Evolutionary conservation across 306 rosid genomes (phyloP), one percentile per base, ranked within the genome.

Genomic region (Cucurbita moschata): DNA sequence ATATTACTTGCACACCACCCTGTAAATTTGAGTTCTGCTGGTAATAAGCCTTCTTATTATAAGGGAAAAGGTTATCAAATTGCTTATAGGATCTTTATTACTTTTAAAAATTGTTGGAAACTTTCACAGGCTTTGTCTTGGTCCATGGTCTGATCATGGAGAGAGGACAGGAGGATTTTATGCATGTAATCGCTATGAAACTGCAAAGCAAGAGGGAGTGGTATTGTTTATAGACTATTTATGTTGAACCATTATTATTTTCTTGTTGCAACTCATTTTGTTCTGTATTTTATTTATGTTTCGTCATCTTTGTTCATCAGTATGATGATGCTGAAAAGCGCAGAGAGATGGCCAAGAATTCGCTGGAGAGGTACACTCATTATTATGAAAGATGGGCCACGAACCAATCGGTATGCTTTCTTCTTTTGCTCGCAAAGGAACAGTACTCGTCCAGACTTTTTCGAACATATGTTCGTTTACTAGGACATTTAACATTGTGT

Each of bases 331-430:
- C 97, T 67, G 97, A 92, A 83, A 86, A 83, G 77, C 87, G 97
- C 79, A 84, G 95, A 80, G 96, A 92, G 81, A 92, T 92, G 97
- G 97, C 97, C 18, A 92, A 92, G 84, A 92, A 92, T 78, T 92
- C 96, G 5, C 85, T 92, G 77, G 97, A 92, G 89, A 86, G 95
- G 81, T 92, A 92, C 80, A 92, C 97, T 72, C 97, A 92, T 82
- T 92, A 92, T 79, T 92, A 92, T 77, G 97, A 92, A 86, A 92
- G 97, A 72, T 92, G 97, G 97, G 97, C 97, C 59, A 92, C 96
- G 82, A 92, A 92, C 79, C 97, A 92, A 83, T 86, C 88, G 76
- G 97, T 92, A 92, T 75, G 90, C 72, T 43, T 70, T 70, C 10
- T 19, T 44, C 21, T 67, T 9, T 12, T 61, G 9, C 43, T 26